Conservation (phyloP, 2,329 filamentous ascomycete species). For the Emericellopsis atlantica region DNA sequence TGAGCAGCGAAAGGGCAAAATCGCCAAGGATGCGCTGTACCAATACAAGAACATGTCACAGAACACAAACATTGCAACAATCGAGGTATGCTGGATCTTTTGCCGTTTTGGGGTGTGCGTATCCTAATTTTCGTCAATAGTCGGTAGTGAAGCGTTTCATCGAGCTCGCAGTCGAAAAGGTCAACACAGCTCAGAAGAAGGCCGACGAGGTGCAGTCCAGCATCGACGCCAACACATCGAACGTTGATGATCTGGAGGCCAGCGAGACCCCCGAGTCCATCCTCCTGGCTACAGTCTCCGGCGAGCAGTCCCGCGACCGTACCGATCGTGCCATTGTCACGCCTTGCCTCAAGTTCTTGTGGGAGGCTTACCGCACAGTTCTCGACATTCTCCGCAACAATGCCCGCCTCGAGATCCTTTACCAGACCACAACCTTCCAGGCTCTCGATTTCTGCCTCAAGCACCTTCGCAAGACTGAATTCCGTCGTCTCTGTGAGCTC, state of each 20-base stretch:
- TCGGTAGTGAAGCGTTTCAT: constrained; percentile 96
- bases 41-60: constrained; percentile 99
- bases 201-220: constrained; percentile 88
- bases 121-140: constrained; percentile 21
- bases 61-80: constrained; percentile 96
- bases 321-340: constrained; percentile 97
- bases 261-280: constrained; percentile 97
- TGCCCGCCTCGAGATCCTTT: constrained; percentile 91
- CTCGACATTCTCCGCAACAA: constrained; percentile 99
- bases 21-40: constrained; percentile 96
- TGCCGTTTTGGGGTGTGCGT: no score
- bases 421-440: constrained; percentile 95
- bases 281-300: constrained; percentile 91
- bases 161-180: constrained; percentile 90
- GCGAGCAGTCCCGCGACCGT: constrained; percentile 92
- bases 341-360: constrained; percentile 97
- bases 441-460: constrained; percentile 98
- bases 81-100: constrained; percentile 52
- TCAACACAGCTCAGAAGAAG: constrained; percentile 89
- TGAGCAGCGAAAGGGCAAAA: constrained; percentile 94
- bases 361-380: constrained; percentile 98
- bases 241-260: constrained; percentile 89
- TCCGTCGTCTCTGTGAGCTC: constrained; percentile 94
- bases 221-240: constrained; percentile 61
- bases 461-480: constrained; percentile 98